phyloP scores from a whole-genome alignment of 2,329 filamentous ascomycete species.

The Curvularia hawaiiensis region DNA sequence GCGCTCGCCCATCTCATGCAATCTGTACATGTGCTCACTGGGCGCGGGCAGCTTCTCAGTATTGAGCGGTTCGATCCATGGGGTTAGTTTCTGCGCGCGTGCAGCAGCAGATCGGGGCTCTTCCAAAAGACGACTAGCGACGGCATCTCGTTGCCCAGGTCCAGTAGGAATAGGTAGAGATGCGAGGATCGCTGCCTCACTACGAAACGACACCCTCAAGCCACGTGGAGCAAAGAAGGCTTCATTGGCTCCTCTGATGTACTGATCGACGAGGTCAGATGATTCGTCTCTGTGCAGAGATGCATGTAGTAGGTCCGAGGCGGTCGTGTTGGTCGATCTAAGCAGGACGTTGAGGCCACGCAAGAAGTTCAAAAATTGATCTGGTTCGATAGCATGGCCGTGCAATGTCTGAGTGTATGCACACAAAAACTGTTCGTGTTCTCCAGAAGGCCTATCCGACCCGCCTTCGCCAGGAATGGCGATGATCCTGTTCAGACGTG shows the following conservation, averaged over 20 bases:
- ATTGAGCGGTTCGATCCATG: constrained; percentile 39
- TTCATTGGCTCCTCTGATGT: constrained; percentile 37
- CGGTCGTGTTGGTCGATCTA: constrained; percentile 16
- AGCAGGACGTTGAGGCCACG: constrained; percentile 42
- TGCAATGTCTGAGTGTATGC: constrained; percentile 40
- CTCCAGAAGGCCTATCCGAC: constrained; percentile 6
- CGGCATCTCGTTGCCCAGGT: constrained; percentile 29
- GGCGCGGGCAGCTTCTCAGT: constrained; percentile 22
- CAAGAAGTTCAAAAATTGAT: constrained; percentile 41
- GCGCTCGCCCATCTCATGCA: constrained; percentile 27
- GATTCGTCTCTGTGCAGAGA: neutral
- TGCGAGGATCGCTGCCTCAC: constrained; percentile 29
- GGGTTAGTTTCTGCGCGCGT: constrained; percentile 34
- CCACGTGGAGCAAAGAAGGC: constrained; percentile 42
- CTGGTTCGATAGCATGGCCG: constrained; percentile 34
- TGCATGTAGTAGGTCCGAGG: constrained; percentile 12
- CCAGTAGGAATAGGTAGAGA: constrained; percentile 28
- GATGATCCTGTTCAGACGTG: constrained; percentile 29
- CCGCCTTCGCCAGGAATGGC: constrained; percentile 32
- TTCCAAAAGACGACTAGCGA: constrained; percentile 26
- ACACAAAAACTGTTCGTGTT: constrained; percentile 32
- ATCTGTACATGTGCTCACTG: constrained; percentile 17
- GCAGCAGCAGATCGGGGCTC: constrained; percentile 13
- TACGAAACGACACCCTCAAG: constrained; percentile 32
- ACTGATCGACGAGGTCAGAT: constrained; percentile 27